phyloP scores from a whole-genome alignment of 345 rosid species.

The Cardiospermum halicacabum region DNA sequence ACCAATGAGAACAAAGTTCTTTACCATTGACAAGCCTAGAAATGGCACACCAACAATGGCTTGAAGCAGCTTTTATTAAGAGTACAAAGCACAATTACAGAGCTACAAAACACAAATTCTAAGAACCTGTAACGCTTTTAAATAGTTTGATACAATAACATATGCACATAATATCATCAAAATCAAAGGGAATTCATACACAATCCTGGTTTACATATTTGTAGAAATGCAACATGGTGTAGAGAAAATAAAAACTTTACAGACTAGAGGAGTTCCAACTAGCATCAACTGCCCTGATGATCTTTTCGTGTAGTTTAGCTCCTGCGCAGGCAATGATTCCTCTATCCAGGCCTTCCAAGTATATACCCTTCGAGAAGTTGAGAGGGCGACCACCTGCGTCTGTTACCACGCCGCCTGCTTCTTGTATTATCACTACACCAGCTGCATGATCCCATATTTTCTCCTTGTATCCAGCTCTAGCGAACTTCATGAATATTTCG shows the following conservation, averaged over 20 bases:
- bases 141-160: neutral
- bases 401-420: conserved; percentile 54
- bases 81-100: neutral
- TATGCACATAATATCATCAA: neutral
- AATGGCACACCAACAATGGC: neutral
- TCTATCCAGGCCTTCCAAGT: conserved; percentile 46
- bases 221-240: neutral
- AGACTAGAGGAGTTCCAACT: conserved; percentile 57
- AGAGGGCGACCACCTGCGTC: conserved; percentile 44
- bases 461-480: conserved; percentile 51
- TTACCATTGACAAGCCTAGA: neutral
- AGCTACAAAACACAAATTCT: neutral
- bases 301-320: conserved; percentile 34
- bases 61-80: neutral
- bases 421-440: conserved; percentile 41
- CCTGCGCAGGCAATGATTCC: conserved; percentile 48
- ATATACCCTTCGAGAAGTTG: conserved; percentile 43
- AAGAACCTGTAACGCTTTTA: too few relatives aligned
- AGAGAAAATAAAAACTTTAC: conserved; percentile 13
- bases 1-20: neutral
- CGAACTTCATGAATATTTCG: conserved; percentile 52
- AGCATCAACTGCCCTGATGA: conserved; percentile 45
- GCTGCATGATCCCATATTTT: conserved; percentile 66
- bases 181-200: too few relatives aligned
- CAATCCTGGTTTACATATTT: neutral